Evolutionary conservation across 345 rosid genomes (phyloP).

Genomic region (Cardamine occulta): DNA sequence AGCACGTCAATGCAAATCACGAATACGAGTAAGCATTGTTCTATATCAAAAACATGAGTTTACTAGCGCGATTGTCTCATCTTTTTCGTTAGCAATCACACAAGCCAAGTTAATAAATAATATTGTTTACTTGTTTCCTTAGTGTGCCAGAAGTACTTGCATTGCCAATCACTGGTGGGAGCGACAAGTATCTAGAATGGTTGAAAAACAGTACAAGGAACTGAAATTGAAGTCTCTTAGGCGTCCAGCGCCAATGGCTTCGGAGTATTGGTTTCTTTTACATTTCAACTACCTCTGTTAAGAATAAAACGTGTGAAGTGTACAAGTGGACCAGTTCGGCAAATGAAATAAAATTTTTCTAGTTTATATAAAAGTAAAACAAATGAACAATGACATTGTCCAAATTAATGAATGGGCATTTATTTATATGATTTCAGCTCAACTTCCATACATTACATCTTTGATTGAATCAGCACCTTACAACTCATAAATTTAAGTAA

Average conservation of each 20-base stretch:
- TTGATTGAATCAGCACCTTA: too few species aligned
- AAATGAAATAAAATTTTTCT: neutral
- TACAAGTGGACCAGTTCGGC: conserved; percentile 5
- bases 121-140: too few species aligned
- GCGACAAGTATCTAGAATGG: too few species aligned
- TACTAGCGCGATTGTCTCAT: neutral
- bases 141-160: too few species aligned
- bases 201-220: too few species aligned
- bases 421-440: neutral
- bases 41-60: neutral
- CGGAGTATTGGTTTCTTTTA: conserved; percentile 12
- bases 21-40: conserved; percentile 80
- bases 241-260: conserved; percentile 21
- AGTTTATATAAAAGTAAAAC: neutral
- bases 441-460: neutral
- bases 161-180: too few species aligned
- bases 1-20: conserved; percentile 91
- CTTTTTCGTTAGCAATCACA: too few species aligned
- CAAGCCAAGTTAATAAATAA: too few species aligned
- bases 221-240: too few species aligned
- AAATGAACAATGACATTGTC: neutral
- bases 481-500: neutral
- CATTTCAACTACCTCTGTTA: conserved; percentile 1
- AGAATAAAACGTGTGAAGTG: conserved; percentile 4
- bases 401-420: neutral